These are phyloP conservation scores for Cyberlindnera euphorbiae DNA, from an alignment of 805 yeast species.

Conservation along the genomic window DNA sequence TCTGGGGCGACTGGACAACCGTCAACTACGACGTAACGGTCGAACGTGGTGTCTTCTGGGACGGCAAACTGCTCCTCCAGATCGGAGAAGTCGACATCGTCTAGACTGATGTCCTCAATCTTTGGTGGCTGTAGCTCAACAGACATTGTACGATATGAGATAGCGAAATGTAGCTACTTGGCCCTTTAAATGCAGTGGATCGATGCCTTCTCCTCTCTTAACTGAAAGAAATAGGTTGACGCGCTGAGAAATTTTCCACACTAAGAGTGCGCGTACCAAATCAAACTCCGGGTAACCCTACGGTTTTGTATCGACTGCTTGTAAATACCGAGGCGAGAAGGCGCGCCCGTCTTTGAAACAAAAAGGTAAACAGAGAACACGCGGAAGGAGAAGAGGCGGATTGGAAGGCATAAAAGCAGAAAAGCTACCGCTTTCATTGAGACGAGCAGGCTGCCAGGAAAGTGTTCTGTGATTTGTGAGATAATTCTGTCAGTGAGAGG, in stretches of 20 bases:
- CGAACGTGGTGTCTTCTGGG: conserved; percentile 57
- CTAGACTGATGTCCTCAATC: conserved; percentile 46
- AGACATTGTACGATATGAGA: conserved; percentile 1
- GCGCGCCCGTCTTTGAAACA: too few relatives aligned
- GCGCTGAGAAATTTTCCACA: conserved; percentile 6
- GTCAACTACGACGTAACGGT: conserved; percentile 78
- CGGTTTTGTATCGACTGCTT: background rate
- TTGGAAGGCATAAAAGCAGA: too few relatives aligned
- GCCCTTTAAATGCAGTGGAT: too few relatives aligned
- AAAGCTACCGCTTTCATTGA: too few relatives aligned
- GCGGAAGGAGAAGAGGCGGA: too few relatives aligned
- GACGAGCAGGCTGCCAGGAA: too few relatives aligned
- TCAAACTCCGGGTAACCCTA: background rate
- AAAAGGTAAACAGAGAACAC: conserved; percentile 7
- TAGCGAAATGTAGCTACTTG: background rate
- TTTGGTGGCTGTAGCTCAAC: conserved; percentile 29
- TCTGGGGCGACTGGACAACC: conserved; percentile 97
- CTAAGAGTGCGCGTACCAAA: background rate
- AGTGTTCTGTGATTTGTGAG: too few relatives aligned
- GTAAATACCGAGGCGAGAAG: conserved; percentile 1
- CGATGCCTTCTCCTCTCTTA: too few relatives aligned
- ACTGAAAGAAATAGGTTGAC: too few relatives aligned
- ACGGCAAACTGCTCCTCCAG: conserved; percentile 72
- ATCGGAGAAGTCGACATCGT: conserved; percentile 77
- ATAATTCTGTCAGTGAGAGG: too few relatives aligned